phyloP scores from a whole-genome alignment of 139 green algal genomes.

The Ulvella scutata region DNA sequence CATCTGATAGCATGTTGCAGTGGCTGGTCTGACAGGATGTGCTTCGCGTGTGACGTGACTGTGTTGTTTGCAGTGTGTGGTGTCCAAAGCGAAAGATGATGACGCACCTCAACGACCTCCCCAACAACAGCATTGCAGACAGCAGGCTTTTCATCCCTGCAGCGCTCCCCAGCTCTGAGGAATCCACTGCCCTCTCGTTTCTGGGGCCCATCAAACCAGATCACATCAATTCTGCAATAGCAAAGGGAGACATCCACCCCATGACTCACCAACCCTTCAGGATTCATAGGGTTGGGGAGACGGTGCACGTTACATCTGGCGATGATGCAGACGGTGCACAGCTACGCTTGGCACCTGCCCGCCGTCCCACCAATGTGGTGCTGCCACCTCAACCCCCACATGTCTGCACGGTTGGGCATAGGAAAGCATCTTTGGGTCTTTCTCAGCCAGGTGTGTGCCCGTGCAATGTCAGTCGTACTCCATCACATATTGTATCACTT shows the following conservation, averaged over 20 bases:
- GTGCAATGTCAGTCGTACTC: no score
- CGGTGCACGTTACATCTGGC: background rate
- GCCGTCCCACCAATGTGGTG: no score
- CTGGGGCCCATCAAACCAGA: background rate
- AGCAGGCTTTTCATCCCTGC: background rate
- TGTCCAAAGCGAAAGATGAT: background rate
- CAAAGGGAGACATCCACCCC: slow-evolving; percentile 21
- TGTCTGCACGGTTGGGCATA: no score
- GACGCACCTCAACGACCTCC: background rate
- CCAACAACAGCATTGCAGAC: background rate
- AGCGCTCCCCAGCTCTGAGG: background rate
- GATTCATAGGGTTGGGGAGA: background rate
- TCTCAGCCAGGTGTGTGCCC: no score
- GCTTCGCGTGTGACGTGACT: no score
- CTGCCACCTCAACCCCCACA: no score
- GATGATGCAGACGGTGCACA: no score
- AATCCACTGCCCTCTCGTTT: background rate
- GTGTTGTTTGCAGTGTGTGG: background rate
- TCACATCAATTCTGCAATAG: background rate
- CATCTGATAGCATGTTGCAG: no score
- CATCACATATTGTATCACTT: no score
- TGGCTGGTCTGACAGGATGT: no score
- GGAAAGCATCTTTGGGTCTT: no score
- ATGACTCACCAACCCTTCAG: slow-evolving; percentile 21
- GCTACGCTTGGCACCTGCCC: no score